A percentile compares a stretch with the other conserved stretches of the same genome.
Conservation (phyloP, 2,329 filamentous ascomycete species). For the Diplodia mutila region DNA sequence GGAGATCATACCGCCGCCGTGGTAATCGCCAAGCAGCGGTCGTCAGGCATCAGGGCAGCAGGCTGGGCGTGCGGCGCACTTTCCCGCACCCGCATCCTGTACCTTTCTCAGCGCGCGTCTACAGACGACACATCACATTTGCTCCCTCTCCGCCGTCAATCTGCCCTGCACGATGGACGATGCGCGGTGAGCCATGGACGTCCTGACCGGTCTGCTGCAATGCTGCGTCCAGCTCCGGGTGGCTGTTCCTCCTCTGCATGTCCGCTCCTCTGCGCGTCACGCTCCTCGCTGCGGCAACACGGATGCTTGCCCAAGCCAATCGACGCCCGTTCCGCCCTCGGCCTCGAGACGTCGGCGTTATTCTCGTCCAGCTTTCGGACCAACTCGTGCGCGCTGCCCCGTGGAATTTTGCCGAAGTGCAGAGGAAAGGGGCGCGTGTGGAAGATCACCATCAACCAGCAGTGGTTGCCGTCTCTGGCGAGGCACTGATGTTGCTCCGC, state of each 20-base stretch:
- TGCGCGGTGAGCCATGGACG: slow-evolving; percentile 13
- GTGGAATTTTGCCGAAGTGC: slow-evolving; percentile 9
- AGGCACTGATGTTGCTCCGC: slow-evolving; percentile 10
- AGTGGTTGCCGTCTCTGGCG: slow-evolving; percentile 6
- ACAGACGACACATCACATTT: slow-evolving; percentile 21
- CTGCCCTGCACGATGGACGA: slow-evolving; percentile 7
- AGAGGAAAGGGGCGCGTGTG: not conserved
- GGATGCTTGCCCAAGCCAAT: slow-evolving; percentile 9
- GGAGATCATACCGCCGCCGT: slow-evolving; percentile 3
- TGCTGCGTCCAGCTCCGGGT: slow-evolving; percentile 10
- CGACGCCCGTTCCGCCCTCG: slow-evolving; percentile 5
- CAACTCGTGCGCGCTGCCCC: not conserved
- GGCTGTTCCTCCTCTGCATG: slow-evolving; percentile 5
- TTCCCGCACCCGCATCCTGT: slow-evolving; percentile 11
- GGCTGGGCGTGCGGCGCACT: slow-evolving; percentile 12
- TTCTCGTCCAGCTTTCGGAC: slow-evolving; percentile 18
- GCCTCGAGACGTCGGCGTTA: slow-evolving; percentile 7
- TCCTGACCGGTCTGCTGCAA: slow-evolving; percentile 19
- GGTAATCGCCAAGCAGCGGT: not conserved
- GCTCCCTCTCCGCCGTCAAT: not conserved
- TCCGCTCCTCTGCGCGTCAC: slow-evolving; percentile 10
- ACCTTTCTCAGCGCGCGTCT: slow-evolving; percentile 8
- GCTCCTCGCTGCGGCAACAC: slow-evolving; percentile 14
- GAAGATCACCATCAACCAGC: slow-evolving; percentile 17
- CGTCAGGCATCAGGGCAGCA: slow-evolving; percentile 6